Evolutionary conservation across 148 eudicot genomes (phyloP).

Genomic region (Fagopyrum tataricum): DNA sequence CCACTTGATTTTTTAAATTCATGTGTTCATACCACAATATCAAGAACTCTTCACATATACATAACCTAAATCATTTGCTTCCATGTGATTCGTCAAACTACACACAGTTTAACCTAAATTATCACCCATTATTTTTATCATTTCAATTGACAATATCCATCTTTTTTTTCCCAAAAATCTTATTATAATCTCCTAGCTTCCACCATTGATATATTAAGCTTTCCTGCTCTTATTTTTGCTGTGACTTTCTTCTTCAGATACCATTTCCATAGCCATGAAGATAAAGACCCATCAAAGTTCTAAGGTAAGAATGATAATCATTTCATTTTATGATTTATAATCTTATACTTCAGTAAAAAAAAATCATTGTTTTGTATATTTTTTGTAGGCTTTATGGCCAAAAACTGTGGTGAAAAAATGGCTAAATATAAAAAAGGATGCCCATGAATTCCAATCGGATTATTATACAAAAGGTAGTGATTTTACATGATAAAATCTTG

Average conservation of each 20-base stretch:
- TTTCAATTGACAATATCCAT: background rate
- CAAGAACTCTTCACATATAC: background rate
- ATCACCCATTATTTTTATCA: background rate
- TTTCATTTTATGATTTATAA: background rate
- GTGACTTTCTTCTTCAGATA: background rate
- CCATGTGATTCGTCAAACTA: slow-evolving; percentile 6
- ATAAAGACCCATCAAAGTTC: slow-evolving; percentile 16
- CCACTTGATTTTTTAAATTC: slow-evolving; percentile 3
- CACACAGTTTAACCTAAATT: background rate
- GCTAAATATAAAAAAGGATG: slow-evolving; percentile 43
- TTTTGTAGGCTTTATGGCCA: slow-evolving; percentile 55
- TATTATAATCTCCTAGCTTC: background rate
- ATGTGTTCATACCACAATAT: slow-evolving; percentile 6
- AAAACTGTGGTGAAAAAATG: slow-evolving; percentile 48
- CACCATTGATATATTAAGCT: background rate
- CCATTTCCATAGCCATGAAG: slow-evolving; percentile 22
- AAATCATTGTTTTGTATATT: too few species aligned
- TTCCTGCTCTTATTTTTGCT: background rate
- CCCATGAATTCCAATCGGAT: slow-evolving; percentile 45
- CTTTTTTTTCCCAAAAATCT: background rate
- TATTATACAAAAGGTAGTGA: slow-evolving; percentile 27
- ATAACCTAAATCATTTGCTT: slow-evolving; percentile 5
- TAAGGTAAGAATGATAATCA: background rate
- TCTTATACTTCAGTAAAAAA: background rate
- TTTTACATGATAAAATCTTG: background rate